Evolutionary conservation across 805 yeast species (phyloP), one percentile per base, ranked within the genome.

Genomic region (Candida morakotiae): DNA sequence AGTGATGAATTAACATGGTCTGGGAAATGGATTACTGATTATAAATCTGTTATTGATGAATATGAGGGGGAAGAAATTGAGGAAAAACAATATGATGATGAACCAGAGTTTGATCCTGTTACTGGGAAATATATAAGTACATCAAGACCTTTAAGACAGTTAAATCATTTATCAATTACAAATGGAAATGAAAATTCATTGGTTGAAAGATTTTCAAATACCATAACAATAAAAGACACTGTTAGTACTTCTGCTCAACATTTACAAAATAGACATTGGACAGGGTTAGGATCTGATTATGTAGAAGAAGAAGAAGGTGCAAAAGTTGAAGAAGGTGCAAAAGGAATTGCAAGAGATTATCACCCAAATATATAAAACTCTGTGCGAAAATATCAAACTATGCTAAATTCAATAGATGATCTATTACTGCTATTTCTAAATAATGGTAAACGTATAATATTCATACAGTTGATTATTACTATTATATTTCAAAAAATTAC

Each of bases 291-390:
- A 1, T 82, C 93, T 42, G 97, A 91, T 53, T 87, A 69, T 60
- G 60, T 55, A 2, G 51, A 37, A 5, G 68, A 59, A 5, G 68
- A 64, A 32, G 77, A 73, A n/a, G 96, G 94, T 27, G 95, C 97
- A 0, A 57, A 69, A 0, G 72, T 87, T 0, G 95, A 88, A 53
- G 80, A 82, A 45, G 98, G 98, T 1, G 69, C 82, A 32, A 69
- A 75, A 2, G 98, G 98, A 27, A 77, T 91, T 39, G 98, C 98
- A 2, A 71, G 98, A 47, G 95, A 93, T 2, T 93, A 91, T 51
- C 35, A 32, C 13, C 35, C 35, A 4, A 73, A 68, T 31, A 37
- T 16, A 20, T 38, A 24, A 13, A 13, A 8, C 22, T 8, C 4
- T 9, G 16, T 19, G 17, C 15, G 26, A 16, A 17, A 24, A 33